Evolutionary conservation across 495 filamentous ascomycete species (phyloP).

Genomic region (Aspergillus bertholletiae): DNA sequence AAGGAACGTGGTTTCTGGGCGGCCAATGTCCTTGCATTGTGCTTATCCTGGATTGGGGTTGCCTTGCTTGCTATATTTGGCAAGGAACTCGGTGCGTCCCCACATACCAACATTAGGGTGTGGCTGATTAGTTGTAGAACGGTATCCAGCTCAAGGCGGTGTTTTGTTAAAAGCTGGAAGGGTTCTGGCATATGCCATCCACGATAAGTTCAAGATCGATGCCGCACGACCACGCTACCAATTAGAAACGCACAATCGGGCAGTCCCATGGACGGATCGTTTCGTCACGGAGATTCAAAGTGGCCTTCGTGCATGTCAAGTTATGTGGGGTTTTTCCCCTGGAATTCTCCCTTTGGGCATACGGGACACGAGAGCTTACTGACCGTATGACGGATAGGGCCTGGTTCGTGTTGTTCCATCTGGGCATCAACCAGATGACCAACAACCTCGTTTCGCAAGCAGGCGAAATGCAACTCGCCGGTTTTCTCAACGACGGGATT

Average conservation of each 20-base stretch:
- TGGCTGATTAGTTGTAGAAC: background rate
- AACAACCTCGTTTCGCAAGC: constrained; percentile 1
- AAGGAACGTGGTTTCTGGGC: background rate
- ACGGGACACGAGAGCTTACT: background rate
- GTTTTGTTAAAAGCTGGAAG: background rate
- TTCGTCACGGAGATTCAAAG: background rate
- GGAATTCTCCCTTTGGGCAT: background rate
- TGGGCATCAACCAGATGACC: background rate
- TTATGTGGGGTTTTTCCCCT: background rate
- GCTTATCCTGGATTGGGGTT: background rate
- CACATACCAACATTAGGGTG: no score
- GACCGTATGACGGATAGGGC: background rate
- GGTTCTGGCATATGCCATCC: background rate
- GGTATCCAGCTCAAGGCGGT: background rate
- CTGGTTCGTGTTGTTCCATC: background rate
- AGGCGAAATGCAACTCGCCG: background rate
- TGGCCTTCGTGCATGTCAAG: background rate
- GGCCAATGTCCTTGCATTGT: background rate
- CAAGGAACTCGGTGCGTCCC: background rate
- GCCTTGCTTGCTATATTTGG: background rate
- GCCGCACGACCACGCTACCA: background rate
- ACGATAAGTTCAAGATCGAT: background rate
- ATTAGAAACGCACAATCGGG: background rate
- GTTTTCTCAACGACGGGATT: background rate
- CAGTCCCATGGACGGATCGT: background rate